Conservation (phyloP, 202 grass and related monocot species). For the Carex arenaria region DNA sequence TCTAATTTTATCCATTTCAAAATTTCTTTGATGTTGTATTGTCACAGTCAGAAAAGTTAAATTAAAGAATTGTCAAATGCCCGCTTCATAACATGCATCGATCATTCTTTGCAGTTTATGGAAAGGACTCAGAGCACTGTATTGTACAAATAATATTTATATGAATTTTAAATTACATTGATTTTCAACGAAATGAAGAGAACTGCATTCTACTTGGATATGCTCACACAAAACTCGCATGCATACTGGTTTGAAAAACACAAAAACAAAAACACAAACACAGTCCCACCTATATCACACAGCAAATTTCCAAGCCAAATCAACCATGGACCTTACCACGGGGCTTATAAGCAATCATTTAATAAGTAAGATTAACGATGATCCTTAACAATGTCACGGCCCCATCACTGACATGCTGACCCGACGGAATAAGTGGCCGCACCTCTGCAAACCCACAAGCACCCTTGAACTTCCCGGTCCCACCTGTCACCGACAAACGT, state of each 20-base stretch:
- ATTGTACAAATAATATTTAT: conserved; percentile 2
- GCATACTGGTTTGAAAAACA: background rate
- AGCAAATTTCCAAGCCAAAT: background rate
- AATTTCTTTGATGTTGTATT: background rate
- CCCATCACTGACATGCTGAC: conserved; percentile 43
- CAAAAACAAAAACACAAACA: conserved; percentile 9
- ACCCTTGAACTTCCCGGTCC: conserved; percentile 59
- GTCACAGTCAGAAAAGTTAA: background rate
- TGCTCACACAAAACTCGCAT: conserved; percentile 14
- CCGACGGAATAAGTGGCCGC: conserved; percentile 39
- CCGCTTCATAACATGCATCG: background rate
- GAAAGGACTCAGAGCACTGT: background rate
- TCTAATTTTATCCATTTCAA: background rate
- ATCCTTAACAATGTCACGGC: conserved; percentile 53
- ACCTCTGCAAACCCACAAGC: conserved; percentile 54
- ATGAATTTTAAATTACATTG: background rate
- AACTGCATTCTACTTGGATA: conserved; percentile 6
- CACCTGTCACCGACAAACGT: conserved; percentile 50
- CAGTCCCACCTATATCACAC: background rate
- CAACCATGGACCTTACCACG: background rate
- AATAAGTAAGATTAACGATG: conserved; percentile 42
- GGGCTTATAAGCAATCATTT: background rate
- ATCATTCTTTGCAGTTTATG: background rate
- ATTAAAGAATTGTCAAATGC: background rate
- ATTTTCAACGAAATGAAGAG: background rate